Conservation (phyloP, 352 stramenopile species). For the Pythium brassicae region DNA sequence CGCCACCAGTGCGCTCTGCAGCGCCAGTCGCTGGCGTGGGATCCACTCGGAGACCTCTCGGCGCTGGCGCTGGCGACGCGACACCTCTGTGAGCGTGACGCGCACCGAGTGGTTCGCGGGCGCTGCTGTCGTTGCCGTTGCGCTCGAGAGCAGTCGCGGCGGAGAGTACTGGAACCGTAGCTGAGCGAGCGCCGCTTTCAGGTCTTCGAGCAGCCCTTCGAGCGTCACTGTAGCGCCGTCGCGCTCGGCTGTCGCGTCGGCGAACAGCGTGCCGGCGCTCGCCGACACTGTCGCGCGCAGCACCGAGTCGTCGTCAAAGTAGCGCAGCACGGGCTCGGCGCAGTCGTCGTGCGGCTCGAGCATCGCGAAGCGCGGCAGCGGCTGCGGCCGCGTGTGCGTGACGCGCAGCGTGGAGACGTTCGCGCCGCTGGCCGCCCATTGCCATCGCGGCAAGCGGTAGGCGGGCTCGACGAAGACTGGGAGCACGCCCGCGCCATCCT, state of each 20-base stretch:
- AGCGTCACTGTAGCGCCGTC: conserved; percentile 1
- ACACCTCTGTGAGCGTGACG: conserved; percentile 10
- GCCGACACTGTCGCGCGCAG: conserved; percentile 3
- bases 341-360: not conserved
- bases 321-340: conserved; percentile 1
- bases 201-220: conserved; percentile 4
- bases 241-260: not conserved
- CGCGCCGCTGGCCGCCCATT: conserved; percentile 13
- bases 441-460: conserved; percentile 22
- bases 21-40: not conserved
- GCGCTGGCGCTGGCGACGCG: not conserved
- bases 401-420: conserved; percentile 11
- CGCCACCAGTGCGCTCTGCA: not conserved
- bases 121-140: not conserved
- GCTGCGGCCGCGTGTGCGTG: not conserved
- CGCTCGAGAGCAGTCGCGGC: not conserved
- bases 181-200: conserved; percentile 4
- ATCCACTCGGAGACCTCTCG: not conserved
- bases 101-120: not conserved
- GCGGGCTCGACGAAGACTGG: conserved; percentile 28
- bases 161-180: conserved; percentile 4
- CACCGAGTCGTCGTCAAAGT: conserved; percentile 9
- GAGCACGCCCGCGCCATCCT: conserved; percentile 19
- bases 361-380: conserved; percentile 11
- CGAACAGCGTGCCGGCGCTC: conserved; percentile 3